These are phyloP conservation scores for Dactylellina haptotyla DNA, from an alignment of 2,329 filamentous ascomycete species.

Conservation along the genomic window DNA sequence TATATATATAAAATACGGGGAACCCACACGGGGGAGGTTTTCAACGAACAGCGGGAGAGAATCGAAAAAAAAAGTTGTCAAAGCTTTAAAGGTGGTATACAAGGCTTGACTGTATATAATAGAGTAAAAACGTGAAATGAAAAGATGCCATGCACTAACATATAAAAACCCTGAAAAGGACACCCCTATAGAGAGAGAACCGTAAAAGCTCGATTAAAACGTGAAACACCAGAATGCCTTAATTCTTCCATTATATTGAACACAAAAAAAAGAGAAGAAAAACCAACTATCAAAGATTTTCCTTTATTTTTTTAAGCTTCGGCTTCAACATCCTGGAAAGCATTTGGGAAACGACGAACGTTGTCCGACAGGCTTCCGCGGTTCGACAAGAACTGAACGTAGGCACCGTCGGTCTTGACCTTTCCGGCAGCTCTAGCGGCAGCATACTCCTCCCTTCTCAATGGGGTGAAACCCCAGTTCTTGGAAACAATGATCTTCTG, in stretches of 20 bases:
- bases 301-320: slow-evolving; percentile 57
- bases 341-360: slow-evolving; percentile 93
- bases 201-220: slow-evolving; percentile 32
- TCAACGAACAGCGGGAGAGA: slow-evolving; percentile 4
- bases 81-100: slow-evolving; percentile 31
- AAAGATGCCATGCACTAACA: slow-evolving; percentile 29
- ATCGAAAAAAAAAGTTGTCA: background rate
- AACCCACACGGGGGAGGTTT: no score
- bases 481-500: slow-evolving; percentile 99
- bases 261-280: background rate
- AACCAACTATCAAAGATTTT: background rate
- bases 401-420: slow-evolving; percentile 97
- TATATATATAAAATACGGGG: background rate
- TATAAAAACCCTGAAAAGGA: slow-evolving; percentile 43
- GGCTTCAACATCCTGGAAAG: slow-evolving; percentile 74
- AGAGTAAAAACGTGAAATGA: slow-evolving; percentile 27
- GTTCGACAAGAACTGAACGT: slow-evolving; percentile 98
- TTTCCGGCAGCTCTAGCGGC: slow-evolving; percentile 91
- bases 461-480: slow-evolving; percentile 99
- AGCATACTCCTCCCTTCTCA: slow-evolving; percentile 96
- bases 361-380: slow-evolving; percentile 86
- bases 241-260: slow-evolving; percentile 9
- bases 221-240: slow-evolving; percentile 31
- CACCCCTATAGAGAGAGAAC: slow-evolving; percentile 38
- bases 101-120: slow-evolving; percentile 34